phyloP scores from a whole-genome alignment of 306 rosid genomes.

The Astragalus membranaceus region DNA sequence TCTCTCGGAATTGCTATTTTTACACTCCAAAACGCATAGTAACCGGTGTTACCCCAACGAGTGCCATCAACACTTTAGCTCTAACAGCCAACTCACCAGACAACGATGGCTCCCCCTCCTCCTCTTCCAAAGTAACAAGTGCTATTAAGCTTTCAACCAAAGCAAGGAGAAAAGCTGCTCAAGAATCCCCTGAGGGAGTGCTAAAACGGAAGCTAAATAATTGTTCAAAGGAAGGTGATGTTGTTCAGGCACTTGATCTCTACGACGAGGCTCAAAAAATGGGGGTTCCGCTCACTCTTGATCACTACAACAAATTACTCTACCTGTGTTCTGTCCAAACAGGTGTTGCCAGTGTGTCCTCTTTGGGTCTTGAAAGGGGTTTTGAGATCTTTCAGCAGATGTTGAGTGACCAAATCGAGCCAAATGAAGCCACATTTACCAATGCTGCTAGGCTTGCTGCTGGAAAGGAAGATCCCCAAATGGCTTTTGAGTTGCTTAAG shows the following conservation, averaged over 20 bases:
- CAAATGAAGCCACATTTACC: constrained; percentile 80
- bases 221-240: constrained; percentile 53
- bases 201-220: constrained; percentile 34
- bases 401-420: constrained; percentile 47
- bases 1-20: background rate
- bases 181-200: constrained; percentile 48
- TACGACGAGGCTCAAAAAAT: constrained; percentile 59
- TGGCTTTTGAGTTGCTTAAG: constrained; percentile 76
- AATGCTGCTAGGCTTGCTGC: constrained; percentile 76
- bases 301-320: constrained; percentile 58
- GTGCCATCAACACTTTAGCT: constrained; percentile 18
- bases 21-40: background rate
- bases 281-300: constrained; percentile 30
- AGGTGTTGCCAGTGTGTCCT: background rate
- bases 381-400: constrained; percentile 73
- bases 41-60: background rate
- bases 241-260: constrained; percentile 56
- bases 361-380: constrained; percentile 49
- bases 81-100: constrained; percentile 16
- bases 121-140: background rate
- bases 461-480: constrained; percentile 64
- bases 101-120: background rate
- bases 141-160: constrained; percentile 19
- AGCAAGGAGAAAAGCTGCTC: constrained; percentile 35
- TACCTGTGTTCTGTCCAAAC: constrained; percentile 55